Evolutionary conservation across 257 asterid genomes (phyloP).

Genomic region (Solanum piurae): DNA sequence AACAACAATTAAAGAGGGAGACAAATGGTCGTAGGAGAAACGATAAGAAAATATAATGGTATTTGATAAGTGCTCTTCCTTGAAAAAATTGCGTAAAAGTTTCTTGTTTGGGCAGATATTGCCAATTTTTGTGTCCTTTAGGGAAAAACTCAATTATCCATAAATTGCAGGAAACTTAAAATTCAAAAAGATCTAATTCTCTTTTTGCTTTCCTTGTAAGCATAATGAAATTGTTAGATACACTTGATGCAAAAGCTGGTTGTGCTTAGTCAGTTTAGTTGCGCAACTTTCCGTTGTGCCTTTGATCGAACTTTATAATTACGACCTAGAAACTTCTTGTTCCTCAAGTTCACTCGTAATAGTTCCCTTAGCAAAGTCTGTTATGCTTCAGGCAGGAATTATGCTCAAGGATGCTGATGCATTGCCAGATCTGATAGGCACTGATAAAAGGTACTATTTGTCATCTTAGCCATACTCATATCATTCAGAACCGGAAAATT

Average conservation of each 20-base stretch:
- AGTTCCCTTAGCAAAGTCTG: neutral
- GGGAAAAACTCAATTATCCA: neutral
- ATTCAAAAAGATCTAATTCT: neutral
- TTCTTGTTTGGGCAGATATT: neutral
- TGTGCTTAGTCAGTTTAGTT: neutral
- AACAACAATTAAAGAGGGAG: neutral
- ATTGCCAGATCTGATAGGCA: slow-evolving; percentile 12
- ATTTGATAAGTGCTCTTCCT: neutral
- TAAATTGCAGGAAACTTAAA: neutral
- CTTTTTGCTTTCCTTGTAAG: neutral
- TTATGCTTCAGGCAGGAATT: slow-evolving; percentile 38
- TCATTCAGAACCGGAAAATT: neutral
- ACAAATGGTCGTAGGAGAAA: neutral
- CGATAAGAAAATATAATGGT: neutral
- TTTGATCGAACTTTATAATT: neutral
- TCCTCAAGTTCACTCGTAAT: neutral
- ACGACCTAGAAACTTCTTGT: neutral
- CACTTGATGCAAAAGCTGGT: neutral
- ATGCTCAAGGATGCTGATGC: slow-evolving; percentile 22
- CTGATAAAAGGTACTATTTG: slow-evolving; percentile 39
- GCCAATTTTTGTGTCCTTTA: neutral
- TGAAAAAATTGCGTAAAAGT: neutral
- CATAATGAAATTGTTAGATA: neutral
- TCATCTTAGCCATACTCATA: neutral
- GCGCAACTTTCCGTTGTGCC: neutral